Conservation (phyloP, 2,329 filamentous ascomycete genomes). For the Neofusicoccum umdonicola region DNA sequence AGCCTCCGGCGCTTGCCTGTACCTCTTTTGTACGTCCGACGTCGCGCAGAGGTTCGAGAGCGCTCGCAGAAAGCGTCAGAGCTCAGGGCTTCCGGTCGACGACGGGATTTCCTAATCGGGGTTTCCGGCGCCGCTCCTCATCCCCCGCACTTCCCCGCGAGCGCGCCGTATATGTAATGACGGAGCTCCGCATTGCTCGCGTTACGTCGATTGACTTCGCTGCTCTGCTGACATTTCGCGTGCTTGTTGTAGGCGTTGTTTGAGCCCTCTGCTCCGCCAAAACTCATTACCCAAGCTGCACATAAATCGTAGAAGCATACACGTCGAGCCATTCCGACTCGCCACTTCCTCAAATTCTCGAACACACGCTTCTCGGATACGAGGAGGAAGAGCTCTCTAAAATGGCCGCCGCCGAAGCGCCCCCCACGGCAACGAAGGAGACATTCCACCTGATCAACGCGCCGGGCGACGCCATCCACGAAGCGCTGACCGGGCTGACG, state of each 20-base stretch:
- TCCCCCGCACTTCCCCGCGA: slow-evolving; percentile 10
- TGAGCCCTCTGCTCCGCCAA: too few species aligned
- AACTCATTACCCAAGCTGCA: too few species aligned
- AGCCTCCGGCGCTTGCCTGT: not conserved
- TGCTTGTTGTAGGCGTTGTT: too few species aligned
- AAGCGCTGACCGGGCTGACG: slow-evolving; percentile 34
- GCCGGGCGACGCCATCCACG: slow-evolving; percentile 33
- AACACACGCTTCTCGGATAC: not conserved
- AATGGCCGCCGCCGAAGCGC: not conserved
- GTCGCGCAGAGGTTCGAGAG: not conserved
- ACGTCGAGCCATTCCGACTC: too few species aligned
- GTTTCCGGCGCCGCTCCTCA: not conserved
- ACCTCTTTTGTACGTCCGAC: not conserved
- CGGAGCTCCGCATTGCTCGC: not conserved
- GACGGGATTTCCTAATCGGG: not conserved
- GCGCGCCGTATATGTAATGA: not conserved
- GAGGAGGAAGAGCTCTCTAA: not conserved
- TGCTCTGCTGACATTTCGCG: too few species aligned
- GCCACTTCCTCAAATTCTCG: too few species aligned
- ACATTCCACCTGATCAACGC: slow-evolving; percentile 40
- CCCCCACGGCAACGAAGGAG: slow-evolving; percentile 17
- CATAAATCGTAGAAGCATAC: too few species aligned
- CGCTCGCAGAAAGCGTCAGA: not conserved
- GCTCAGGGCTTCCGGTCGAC: not conserved
- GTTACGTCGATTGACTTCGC: too few species aligned